phyloP scores from a whole-genome alignment of 2,329 filamentous ascomycete species.

The Ilyonectria sp. region DNA sequence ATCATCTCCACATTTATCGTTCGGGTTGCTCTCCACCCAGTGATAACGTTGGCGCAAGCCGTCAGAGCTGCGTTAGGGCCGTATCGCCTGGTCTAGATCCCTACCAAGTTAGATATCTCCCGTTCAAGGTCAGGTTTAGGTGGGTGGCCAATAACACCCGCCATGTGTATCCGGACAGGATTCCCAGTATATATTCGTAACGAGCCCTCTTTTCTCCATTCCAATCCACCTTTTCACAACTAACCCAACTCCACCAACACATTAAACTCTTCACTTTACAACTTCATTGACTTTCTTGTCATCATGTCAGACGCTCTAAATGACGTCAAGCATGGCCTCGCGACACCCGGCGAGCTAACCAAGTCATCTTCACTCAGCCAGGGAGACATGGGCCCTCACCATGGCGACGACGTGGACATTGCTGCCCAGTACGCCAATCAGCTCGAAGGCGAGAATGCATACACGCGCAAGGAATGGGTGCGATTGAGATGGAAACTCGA shows the following conservation, averaged over 20 bases:
- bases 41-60: constrained; percentile 8
- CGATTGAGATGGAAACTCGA: constrained; percentile 43
- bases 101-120: constrained; percentile 1
- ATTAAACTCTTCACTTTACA: neutral
- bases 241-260: neutral
- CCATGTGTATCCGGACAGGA: neutral
- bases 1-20: constrained; percentile 5
- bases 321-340: constrained; percentile 7
- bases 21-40: constrained; percentile 3
- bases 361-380: neutral
- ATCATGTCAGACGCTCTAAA: constrained; percentile 13
- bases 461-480: constrained; percentile 29
- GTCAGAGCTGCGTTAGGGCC: neutral
- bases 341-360: neutral
- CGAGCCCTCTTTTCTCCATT: neutral
- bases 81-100: neutral
- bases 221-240: neutral
- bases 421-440: constrained; percentile 21
- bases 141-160: neutral
- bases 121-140: neutral
- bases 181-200: neutral
- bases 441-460: constrained; percentile 21
- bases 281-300: neutral
- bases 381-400: neutral
- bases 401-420: constrained; percentile 11